Base-by-base conservation (phyloP, 2,329 filamentous ascomycete species). In the Thermomyces lanuginosus region DNA sequence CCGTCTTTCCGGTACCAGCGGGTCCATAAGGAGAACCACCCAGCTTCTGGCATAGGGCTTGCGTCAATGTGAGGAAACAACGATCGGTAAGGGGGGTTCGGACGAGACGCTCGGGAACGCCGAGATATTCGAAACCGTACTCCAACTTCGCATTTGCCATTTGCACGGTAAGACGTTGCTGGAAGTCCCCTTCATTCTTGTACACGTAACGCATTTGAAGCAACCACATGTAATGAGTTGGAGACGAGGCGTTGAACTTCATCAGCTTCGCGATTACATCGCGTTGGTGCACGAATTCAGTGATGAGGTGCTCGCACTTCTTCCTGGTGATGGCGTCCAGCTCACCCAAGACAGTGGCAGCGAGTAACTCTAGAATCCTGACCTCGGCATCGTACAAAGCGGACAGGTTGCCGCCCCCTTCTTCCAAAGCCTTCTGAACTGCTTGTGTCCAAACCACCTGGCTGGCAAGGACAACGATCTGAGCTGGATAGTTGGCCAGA, bases 261-360 rank as follows among this genome's bases (percentile, higher is more conserved):
- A 84, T 68, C 14, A 99, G 70, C 52, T 81, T 91, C 45, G 86
- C 77, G 37, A 95, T 89, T 10, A 77, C 71, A 51, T 98, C 89
- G 34, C 89, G 78, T 53, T 99, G 91, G 49, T 98, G 89, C 8
- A 99, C 89, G 47, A 89, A 95, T 51, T 98, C 91, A 0, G 91
- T 99, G 46, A 99, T 98, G 38, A 98, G 69, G 54, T 93, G 86
- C 52, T 99, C 89, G 54, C 86, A 98, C 61, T 92, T 93, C 65
- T 92, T 92, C 36, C 89, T 71, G 46, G 79, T 72, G 26, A 93
- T 78, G 5, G 81, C 63, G 38, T 84, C 78, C 12, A 98, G 68
- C 44, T 98, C 84, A 20, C 80, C 81, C 9, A 98, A 64, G 8
- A 99, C 89, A 2, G 82, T 86, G 20, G 79, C 69, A 11, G 89